Base-by-base conservation (phyloP, 208 protist species). In the Herpetomonas samuelpessoai region DNA sequence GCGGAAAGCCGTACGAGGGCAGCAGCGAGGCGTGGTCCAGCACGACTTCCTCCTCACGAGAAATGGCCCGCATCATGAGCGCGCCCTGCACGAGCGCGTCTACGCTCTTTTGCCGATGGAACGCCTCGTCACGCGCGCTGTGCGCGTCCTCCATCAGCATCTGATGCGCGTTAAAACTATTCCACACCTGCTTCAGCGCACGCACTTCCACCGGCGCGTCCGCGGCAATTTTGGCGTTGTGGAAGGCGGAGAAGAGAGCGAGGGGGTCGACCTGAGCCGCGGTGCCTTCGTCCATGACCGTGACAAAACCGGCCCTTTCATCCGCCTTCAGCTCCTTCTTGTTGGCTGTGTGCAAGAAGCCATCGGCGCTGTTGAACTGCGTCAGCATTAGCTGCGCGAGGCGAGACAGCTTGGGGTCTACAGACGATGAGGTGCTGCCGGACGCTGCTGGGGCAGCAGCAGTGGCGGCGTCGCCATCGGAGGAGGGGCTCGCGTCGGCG, bases 361-460 rank as follows among this genome's bases (percentile, higher is more conserved):
- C 87, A 58, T 93, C 87, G 0, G 87, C 83, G 51, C 79, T 91
- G 67, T 85, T 91, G 60, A 91, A 88, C 72, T 93, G 87, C 53
- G 57, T 79, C 52, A 93, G 55, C 83, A 93, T 91, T 3, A 93
- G 62, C 55, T 88, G 80, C 2, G 83, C 77, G 0, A 93, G 67
- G 18, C 81, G 74, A 9, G 41, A 48, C 18, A 93, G 70, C 27
- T 68, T 63, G 14, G 58, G 44, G 24, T 25, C 29, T 16, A 22
- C 48, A 14, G 16, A 18, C 7, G 62, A 47, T 9, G 28, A 9
- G 27, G 12, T 54, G 24, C 39, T 29, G 53, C 14, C 51, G 50
- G 62, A 30, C 49, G 48, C 10, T 44, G 46, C 24, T 19, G 10
- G 24, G 46, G 63, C 22, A 18, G 47, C 41, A 21, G 49, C 59